Evolutionary conservation across 257 asterid species (phyloP).

Genomic region (Phtheirospermum japonicum): DNA sequence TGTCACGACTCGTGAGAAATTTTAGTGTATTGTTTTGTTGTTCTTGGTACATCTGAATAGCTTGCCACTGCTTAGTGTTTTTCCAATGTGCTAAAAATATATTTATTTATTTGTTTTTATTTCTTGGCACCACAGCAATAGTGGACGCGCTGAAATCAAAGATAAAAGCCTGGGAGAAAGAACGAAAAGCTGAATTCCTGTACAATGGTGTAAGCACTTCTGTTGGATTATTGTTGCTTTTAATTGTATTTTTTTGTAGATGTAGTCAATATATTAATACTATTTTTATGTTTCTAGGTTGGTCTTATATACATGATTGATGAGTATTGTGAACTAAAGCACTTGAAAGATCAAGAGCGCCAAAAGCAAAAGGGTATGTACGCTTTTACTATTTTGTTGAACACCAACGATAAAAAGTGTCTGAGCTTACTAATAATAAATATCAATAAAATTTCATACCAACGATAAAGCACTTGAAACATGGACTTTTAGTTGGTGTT

Average conservation of each 20-base stretch:
- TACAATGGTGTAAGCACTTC: slow-evolving; percentile 74
- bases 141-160: slow-evolving; percentile 60
- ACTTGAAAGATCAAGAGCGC: slow-evolving; percentile 70
- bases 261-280: neutral
- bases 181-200: slow-evolving; percentile 62
- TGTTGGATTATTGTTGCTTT: slow-evolving; percentile 2
- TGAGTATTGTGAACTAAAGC: slow-evolving; percentile 60
- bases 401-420: slow-evolving; percentile 2
- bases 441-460: slow-evolving; percentile 1
- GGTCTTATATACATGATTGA: slow-evolving; percentile 66
- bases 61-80: neutral
- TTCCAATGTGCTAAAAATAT: neutral
- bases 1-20: neutral
- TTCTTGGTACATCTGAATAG: neutral
- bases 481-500: no score
- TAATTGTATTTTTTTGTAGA: neutral
- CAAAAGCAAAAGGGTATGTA: slow-evolving; percentile 75
- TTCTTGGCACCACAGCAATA: slow-evolving; percentile 48
- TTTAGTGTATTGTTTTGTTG: neutral
- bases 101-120: neutral
- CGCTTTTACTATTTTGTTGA: slow-evolving; percentile 10
- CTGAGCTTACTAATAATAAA: slow-evolving; percentile 4
- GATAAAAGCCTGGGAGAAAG: slow-evolving; percentile 73
- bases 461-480: no score
- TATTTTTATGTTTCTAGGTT: slow-evolving; percentile 44